A percentile compares a stretch with the other conserved stretches of the same genome.
Conservation (phyloP, 768 basidiomycete genomes). For the Chalciporus pseudorubinellus region DNA sequence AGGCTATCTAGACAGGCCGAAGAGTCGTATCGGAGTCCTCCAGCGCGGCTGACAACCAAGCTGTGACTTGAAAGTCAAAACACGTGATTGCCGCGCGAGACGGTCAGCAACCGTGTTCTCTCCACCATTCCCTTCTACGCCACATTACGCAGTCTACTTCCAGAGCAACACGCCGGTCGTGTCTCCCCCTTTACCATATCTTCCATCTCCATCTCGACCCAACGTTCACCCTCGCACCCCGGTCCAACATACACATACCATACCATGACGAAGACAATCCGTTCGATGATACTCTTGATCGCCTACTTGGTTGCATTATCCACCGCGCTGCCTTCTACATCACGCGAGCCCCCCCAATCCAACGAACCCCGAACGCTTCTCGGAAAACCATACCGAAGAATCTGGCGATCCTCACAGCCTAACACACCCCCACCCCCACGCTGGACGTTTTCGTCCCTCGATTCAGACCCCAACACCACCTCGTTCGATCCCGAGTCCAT, state of each 20-base stretch:
- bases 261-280: slow-evolving; percentile 4
- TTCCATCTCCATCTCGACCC: background rate
- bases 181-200: background rate
- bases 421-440: background rate
- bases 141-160: background rate
- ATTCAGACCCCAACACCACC: background rate
- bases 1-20: too few species aligned
- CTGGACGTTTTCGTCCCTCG: background rate
- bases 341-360: background rate
- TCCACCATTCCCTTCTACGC: background rate
- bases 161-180: slow-evolving; percentile 12
- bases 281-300: background rate
- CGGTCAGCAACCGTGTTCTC: background rate
- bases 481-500: too few species aligned
- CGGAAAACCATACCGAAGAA: slow-evolving; percentile 11
- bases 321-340: slow-evolving; percentile 4
- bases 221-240: background rate
- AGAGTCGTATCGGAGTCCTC: too few species aligned
- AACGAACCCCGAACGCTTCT: slow-evolving; percentile 14
- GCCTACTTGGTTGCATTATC: slow-evolving; percentile 10
- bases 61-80: background rate
- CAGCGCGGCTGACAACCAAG: too few species aligned
- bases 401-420: background rate
- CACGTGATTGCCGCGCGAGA: background rate
- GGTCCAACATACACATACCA: background rate